Base-by-base conservation (phyloP, 2,329 filamentous ascomycete species). In the Cladosporium sp. region DNA sequence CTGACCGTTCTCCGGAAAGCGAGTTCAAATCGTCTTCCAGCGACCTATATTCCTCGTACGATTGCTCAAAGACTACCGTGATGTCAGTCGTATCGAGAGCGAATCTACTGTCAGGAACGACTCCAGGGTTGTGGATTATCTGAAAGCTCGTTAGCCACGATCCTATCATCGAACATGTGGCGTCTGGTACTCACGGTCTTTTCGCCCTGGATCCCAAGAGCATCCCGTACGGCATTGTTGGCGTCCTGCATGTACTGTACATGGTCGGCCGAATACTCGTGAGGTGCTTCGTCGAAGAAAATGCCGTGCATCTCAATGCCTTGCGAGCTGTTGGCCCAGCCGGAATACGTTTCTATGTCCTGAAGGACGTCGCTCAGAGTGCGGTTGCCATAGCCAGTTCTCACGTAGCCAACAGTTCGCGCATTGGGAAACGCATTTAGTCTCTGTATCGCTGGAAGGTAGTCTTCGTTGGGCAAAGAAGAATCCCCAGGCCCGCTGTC, bases 391-490 rank as follows among this genome's bases (percentile, higher is more conserved):
- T 59, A 63, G 33, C 53, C 53, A 9, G 55, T 55, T 30, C 55
- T 53, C 3, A 64, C 54, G 52, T 65, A 65, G 40, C 61, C 62
- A 16, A 63, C 40, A 16, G 58, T 58, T 13, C 51, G 51, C 38
- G 60, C 55, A 46, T 64, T 65, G 25, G 51, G 39, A 30, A 56
- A 52, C n/a, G 57, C 43, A 49, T 63, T 63, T 20, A 64, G 56
- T 13, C 47, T 56, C 6, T 57, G 53, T 13, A 65, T 55, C 39
- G 55, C 57, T 30, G 55, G 55, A 20, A 62, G 49, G 41, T 62
- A 61, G 18, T 60, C 56, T n/a, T 51, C 39, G 33, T 62, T 53
- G 6, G 61, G 58, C 38, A 42, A 20, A 9, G 43, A 46, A 32
- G 20, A 19, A 27, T 50, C 32, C 8, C 57, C 57, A 15, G 58